Evolutionary conservation across 345 rosid genomes (phyloP).

Genomic region (Diplotaxis tenuifolia): DNA sequence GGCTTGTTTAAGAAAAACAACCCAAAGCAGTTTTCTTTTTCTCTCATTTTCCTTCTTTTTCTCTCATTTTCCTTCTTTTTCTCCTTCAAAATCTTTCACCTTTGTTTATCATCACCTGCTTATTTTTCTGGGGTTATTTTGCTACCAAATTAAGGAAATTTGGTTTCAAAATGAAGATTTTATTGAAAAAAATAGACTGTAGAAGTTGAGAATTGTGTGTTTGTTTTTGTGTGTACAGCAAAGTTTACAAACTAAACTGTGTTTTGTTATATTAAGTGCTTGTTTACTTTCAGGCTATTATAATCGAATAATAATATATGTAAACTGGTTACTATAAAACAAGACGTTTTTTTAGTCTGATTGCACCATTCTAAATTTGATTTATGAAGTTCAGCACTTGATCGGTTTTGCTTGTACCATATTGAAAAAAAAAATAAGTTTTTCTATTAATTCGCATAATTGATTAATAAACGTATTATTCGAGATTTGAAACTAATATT

Average conservation of each 20-base stretch:
- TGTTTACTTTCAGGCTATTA: too few relatives aligned
- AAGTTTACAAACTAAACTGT: conserved; percentile 21
- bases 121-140: conserved; percentile 31
- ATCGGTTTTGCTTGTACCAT: too few relatives aligned
- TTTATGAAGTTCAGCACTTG: too few relatives aligned
- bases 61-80: conserved; percentile 9
- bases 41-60: conserved; percentile 6
- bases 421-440: too few relatives aligned
- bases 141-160: conserved; percentile 32
- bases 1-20: conserved; percentile 33
- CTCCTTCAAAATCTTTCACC: conserved; percentile 18
- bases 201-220: conserved; percentile 16
- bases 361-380: too few relatives aligned
- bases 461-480: too few relatives aligned
- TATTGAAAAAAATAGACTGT: background rate
- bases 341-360: too few relatives aligned
- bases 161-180: conserved; percentile 21
- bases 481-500: too few relatives aligned
- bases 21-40: conserved; percentile 18
- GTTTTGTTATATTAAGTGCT: background rate
- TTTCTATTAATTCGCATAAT: too few relatives aligned
- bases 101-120: conserved; percentile 19
- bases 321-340: too few relatives aligned
- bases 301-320: too few relatives aligned
- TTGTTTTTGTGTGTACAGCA: conserved; percentile 15